Percentiles rank a stretch among this genome's conserved stretches.
These are phyloP conservation scores for Porogramme epimiltina DNA, from an alignment of 1,284 basidiomycete genomes.

Conservation along the genomic window DNA sequence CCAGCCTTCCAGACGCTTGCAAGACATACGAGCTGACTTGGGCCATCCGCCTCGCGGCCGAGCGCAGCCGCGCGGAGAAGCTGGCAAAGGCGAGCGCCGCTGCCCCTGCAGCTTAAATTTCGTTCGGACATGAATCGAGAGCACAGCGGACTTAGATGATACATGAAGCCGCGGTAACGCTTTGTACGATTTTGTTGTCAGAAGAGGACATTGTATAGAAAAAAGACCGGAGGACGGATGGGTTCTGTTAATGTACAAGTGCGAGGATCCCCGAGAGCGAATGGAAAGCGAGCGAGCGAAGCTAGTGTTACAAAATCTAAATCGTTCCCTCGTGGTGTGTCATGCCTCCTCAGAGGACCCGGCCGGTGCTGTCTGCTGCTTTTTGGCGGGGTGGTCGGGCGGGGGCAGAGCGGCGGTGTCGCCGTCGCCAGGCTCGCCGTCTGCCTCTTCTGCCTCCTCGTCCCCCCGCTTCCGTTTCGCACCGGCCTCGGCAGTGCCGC, in stretches of 20 bases:
- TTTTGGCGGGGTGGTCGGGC: constrained; percentile 1
- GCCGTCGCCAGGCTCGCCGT: background rate
- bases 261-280: background rate
- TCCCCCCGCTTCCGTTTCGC: constrained; percentile 9
- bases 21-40: constrained; percentile 87
- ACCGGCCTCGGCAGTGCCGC: background rate
- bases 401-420: background rate
- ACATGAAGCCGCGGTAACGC: background rate
- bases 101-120: constrained; percentile 4
- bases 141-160: background rate
- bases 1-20: constrained; percentile 86
- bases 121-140: background rate
- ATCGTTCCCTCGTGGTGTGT: no score
- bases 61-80: constrained; percentile 40
- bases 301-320: no score
- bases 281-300: background rate
- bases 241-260: background rate
- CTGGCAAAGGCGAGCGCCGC: constrained; percentile 8
- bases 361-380: background rate
- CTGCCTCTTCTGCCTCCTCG: background rate
- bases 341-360: no score
- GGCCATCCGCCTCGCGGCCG: constrained; percentile 82
- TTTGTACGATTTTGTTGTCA: constrained; percentile 11
- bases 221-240: background rate
- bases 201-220: background rate